Base-by-base conservation (phyloP, 2,329 filamentous ascomycete species). In the Lasiodiplodia theobromae region DNA sequence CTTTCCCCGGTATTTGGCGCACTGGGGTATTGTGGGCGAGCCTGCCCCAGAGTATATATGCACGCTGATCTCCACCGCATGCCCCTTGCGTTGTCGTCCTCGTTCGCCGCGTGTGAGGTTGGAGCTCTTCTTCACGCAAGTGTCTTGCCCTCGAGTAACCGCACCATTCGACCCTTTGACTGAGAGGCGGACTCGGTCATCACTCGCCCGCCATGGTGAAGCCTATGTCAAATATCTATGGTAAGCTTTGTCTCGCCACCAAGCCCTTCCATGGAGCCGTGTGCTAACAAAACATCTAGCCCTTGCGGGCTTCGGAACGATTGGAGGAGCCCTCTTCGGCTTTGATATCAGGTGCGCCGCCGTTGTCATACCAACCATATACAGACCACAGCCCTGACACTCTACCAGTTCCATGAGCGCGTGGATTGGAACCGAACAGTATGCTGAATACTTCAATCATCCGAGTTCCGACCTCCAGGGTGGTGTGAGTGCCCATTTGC, bases 251-350 rank as follows among this genome's bases (percentile, higher is more conserved):
- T 49, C 16, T 52, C 28, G 21, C 16, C 11, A 2, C 12, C 23
- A 14, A 8, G 47, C 3, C 16, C 12, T 16, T 12, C 8, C 10
- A 7, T 31, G 8, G 34, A 31, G 31, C 62, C 12, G 3, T 6
- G 21, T 10, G n/a, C 51, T 66, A 23, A 66, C 64, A 31, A 18
- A 23, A 11, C 40, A 31, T 10, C 8, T 37, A 68, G 67, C 18
- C 47, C 67, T 68, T 21, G 67, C 67, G 25, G 67, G 49, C 16
- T 64, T 88, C 75, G 82, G 86, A 76, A 84, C 87, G 70, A 83
- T 84, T 82, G 90, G 90, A 72, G 91, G 91, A 76, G 88, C 86
- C 28, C 83, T 93, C 31, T 93, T 94, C 74, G 92, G 92, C 73
- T 94, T 94, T 76, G 92, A 94, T 80, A 92, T 94, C 74, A 88